A percentile compares a stretch with the other conserved stretches of the same genome.
These are phyloP conservation scores for Diospyros lotus DNA, from an alignment of 148 eudicot species.

Conservation along the genomic window DNA sequence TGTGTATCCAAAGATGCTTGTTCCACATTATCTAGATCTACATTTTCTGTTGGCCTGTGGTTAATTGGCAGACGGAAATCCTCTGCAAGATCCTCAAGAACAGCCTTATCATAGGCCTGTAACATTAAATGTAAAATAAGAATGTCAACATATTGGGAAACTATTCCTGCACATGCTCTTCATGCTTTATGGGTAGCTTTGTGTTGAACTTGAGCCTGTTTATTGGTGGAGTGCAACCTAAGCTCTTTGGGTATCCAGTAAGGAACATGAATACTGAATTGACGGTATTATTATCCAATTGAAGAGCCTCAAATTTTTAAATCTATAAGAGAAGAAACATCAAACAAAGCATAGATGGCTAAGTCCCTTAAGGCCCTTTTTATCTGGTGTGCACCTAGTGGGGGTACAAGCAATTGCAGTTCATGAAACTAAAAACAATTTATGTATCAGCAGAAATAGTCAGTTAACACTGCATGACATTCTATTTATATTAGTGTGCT, in stretches of 20 bases:
- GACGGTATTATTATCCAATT: too few species aligned
- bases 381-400: background rate
- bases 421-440: background rate
- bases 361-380: too few species aligned
- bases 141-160: background rate
- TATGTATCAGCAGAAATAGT: background rate
- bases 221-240: too few species aligned
- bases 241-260: too few species aligned
- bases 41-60: conserved; percentile 84
- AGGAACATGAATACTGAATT: too few species aligned
- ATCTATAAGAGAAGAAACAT: too few species aligned
- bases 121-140: conserved; percentile 10
- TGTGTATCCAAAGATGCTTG: conserved; percentile 90
- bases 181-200: too few species aligned
- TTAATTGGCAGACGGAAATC: conserved; percentile 76
- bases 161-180: too few species aligned
- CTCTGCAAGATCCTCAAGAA: conserved; percentile 56
- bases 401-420: background rate
- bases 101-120: conserved; percentile 43
- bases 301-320: too few species aligned
- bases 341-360: too few species aligned
- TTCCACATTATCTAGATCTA: conserved; percentile 78
- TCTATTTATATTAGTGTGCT: background rate
- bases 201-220: too few species aligned
- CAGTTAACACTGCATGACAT: background rate